Percentiles rank a stretch among this genome's conserved stretches.
Conservation (phyloP, 2,329 filamentous ascomycete genomes). For the Hortaea sp. region DNA sequence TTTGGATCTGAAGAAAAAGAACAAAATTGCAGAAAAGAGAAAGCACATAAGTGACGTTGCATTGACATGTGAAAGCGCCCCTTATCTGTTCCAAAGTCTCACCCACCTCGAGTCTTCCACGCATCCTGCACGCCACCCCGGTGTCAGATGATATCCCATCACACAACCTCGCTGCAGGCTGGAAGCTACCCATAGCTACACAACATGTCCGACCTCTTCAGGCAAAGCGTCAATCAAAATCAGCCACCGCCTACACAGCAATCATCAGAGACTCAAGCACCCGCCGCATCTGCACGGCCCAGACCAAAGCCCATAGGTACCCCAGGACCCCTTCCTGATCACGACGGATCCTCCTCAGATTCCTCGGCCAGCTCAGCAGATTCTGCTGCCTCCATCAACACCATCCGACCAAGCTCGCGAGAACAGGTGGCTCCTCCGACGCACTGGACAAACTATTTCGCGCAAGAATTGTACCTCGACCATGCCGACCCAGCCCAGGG, state of each 20-base stretch:
- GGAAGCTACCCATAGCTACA: neutral
- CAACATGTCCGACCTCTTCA: conserved; percentile 20
- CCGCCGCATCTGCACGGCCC: conserved; percentile 6
- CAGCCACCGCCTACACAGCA: neutral
- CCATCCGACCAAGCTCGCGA: conserved; percentile 22
- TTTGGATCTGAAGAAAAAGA: no score
- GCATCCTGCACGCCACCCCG: neutral
- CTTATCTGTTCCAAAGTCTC: neutral
- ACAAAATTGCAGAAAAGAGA: no score
- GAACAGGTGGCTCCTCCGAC: conserved; percentile 49
- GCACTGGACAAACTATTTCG: conserved; percentile 84
- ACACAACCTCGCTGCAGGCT: neutral
- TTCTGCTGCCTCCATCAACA: conserved; percentile 72
- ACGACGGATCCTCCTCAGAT: conserved; percentile 34
- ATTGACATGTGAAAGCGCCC: conserved; percentile 1
- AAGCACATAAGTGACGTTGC: no score
- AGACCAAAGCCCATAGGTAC: conserved; percentile 10
- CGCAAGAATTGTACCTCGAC: conserved; percentile 70
- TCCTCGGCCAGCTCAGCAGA: conserved; percentile 61
- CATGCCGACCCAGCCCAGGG: neutral
- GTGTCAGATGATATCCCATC: conserved; percentile 1
- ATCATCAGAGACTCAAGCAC: neutral
- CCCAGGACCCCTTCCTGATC: conserved; percentile 22
- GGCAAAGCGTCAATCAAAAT: conserved; percentile 10
- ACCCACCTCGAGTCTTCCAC: neutral